Percentiles rank a stretch among this genome's conserved stretches.
phyloP scores from a whole-genome alignment of 495 filamentous ascomycete genomes.

The Xylaria intraflava region DNA sequence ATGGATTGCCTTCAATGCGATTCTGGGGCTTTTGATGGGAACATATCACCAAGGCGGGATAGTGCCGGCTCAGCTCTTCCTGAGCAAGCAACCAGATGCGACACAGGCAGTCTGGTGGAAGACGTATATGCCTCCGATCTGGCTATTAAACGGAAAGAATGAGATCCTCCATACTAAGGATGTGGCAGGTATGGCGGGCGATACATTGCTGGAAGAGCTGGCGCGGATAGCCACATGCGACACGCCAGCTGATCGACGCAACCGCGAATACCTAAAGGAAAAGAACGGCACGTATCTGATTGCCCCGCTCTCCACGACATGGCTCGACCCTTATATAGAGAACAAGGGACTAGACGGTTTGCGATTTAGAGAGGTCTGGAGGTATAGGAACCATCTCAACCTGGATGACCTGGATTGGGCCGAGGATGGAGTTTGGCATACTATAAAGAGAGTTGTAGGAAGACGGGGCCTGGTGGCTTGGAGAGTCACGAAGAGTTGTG shows the following conservation, averaged over 20 bases:
- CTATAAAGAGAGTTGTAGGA: conserved; percentile 68
- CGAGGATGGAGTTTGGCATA: conserved; percentile 71
- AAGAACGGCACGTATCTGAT: conserved; percentile 56
- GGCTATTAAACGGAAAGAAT: conserved; percentile 76
- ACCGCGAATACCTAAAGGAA: conserved; percentile 43
- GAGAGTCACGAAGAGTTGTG: conserved; percentile 58
- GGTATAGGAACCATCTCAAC: conserved; percentile 67
- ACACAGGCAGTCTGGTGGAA: conserved; percentile 90
- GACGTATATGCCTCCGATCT: conserved; percentile 89
- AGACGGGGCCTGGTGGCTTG: conserved; percentile 75
- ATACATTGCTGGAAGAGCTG: conserved; percentile 54
- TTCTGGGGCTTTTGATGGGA: conserved; percentile 79
- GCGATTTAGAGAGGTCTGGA: conserved; percentile 62
- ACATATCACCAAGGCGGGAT: conserved; percentile 92
- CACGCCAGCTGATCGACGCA: conserved; percentile 42
- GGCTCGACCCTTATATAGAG: conserved; percentile 56
- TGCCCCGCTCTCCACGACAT: conserved; percentile 64
- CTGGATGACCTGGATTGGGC: conserved; percentile 90
- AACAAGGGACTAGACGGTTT: conserved; percentile 44
- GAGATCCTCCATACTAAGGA: conserved; percentile 63
- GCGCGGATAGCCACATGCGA: conserved; percentile 53
- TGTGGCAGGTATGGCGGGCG: conserved; percentile 71
- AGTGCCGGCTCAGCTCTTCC: conserved; percentile 67
- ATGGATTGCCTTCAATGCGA: conserved; percentile 81
- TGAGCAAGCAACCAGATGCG: conserved; percentile 53